phyloP scores from a whole-genome alignment of 73 alveolate species.

The Paramecium bursaria region DNA sequence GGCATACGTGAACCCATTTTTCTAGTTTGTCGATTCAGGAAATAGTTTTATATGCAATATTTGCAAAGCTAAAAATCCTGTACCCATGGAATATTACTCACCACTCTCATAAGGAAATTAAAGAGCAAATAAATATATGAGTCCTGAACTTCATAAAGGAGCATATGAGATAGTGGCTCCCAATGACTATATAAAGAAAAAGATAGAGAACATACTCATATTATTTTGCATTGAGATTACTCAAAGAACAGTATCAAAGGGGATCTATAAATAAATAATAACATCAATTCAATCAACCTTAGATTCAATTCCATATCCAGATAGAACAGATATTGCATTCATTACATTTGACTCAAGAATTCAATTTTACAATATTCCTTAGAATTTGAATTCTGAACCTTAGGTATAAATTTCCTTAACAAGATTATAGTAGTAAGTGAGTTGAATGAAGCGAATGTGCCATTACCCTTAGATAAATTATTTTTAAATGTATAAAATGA shows the following conservation, averaged over 20 bases:
- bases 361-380: conserved; percentile 74
- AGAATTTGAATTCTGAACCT: conserved; percentile 75
- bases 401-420: background rate
- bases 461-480: conserved; percentile 77
- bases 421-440: conserved; percentile 71
- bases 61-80: conserved; percentile 74
- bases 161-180: conserved; percentile 84
- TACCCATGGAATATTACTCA: conserved; percentile 72
- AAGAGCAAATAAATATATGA: conserved; percentile 74
- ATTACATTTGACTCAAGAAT: conserved; percentile 77
- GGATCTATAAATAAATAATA: conserved; percentile 69
- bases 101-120: conserved; percentile 58
- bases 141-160: conserved; percentile 81
- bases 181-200: conserved; percentile 67
- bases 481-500: conserved; percentile 74
- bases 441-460: conserved; percentile 78
- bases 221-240: conserved; percentile 80
- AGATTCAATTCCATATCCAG: conserved; percentile 79
- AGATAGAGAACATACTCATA: conserved; percentile 58
- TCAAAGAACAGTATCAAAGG: conserved; percentile 63
- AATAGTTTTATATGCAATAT: conserved; percentile 76
- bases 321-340: conserved; percentile 75
- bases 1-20: conserved; percentile 80
- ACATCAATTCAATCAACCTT: conserved; percentile 70
- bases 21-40: conserved; percentile 75